Evolutionary conservation across 129 eudicot genomes (phyloP).

Genomic region (Tagetes patula): DNA sequence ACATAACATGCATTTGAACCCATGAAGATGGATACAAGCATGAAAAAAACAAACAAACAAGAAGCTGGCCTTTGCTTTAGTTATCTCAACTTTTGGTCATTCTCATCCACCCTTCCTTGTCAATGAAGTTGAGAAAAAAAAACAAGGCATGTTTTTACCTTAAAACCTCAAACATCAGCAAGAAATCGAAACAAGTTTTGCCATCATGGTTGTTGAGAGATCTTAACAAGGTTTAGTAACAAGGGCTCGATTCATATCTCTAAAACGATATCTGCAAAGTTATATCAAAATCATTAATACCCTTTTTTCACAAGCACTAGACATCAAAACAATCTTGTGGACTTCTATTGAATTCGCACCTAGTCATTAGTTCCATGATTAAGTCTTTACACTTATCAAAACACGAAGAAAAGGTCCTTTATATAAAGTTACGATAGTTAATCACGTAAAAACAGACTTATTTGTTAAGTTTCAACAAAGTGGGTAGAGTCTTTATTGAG

Average conservation of each 20-base stretch:
- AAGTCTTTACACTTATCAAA: background rate
- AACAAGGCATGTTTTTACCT: slow-evolving; percentile 40
- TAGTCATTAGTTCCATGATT: background rate
- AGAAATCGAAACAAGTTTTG: slow-evolving; percentile 25
- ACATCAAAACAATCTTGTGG: background rate
- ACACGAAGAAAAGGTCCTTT: background rate
- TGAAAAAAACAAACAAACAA: slow-evolving; percentile 34
- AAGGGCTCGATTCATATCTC: slow-evolving; percentile 29
- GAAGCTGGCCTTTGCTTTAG: slow-evolving; percentile 33
- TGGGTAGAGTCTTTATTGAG: background rate
- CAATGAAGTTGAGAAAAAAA: slow-evolving; percentile 37
- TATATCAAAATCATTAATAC: slow-evolving; percentile 9
- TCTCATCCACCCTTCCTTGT: slow-evolving; percentile 41
- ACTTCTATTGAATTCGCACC: background rate
- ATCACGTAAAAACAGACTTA: background rate
- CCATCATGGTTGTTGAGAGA: slow-evolving; percentile 12
- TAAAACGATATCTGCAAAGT: slow-evolving; percentile 38
- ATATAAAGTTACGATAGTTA: background rate
- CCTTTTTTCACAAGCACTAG: background rate
- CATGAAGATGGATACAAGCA: slow-evolving; percentile 34
- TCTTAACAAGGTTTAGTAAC: slow-evolving; percentile 17
- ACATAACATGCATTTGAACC: slow-evolving; percentile 35
- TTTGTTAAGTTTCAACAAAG: background rate
- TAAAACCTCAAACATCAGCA: slow-evolving; percentile 41
- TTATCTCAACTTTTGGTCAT: slow-evolving; percentile 38